A percentile compares a stretch with the other conserved stretches of the same genome.
Evolutionary conservation across 2,329 filamentous ascomycete genomes (phyloP).

Genomic region (Xylaria hypoxylon): DNA sequence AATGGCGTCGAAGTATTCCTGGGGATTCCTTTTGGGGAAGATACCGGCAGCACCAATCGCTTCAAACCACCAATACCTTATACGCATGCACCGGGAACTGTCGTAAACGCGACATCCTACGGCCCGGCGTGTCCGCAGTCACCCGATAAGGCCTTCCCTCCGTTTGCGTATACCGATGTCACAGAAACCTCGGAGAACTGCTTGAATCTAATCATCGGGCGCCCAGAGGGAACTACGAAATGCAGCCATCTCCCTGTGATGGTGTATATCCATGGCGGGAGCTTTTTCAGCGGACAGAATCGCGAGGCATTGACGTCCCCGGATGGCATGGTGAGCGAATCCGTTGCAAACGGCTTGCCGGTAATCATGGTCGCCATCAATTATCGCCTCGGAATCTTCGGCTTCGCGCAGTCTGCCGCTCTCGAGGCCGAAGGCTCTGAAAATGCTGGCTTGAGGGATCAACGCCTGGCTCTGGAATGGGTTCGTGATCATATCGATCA

Average conservation of each 20-base stretch:
- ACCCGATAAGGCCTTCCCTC: conserved; percentile 47
- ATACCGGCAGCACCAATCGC: conserved; percentile 58
- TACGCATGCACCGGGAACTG: conserved; percentile 48
- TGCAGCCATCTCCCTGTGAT: conserved; percentile 52
- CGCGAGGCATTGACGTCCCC: conserved; percentile 53
- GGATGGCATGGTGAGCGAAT: conserved; percentile 60
- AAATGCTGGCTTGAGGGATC: conserved; percentile 62
- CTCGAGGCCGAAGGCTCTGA: conserved; percentile 49
- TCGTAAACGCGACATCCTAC: conserved; percentile 54
- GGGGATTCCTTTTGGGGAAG: conserved; percentile 60
- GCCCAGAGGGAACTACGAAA: conserved; percentile 47
- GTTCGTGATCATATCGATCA: conserved; percentile 59
- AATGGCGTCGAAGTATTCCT: conserved; percentile 61
- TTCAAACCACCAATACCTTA: conserved; percentile 59
- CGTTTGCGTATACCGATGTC: conserved; percentile 53
- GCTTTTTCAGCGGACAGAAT: conserved; percentile 51
- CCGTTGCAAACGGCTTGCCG: conserved; percentile 56
- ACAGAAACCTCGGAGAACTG: conserved; percentile 55
- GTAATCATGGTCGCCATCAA: conserved; percentile 54
- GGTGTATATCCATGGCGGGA: conserved; percentile 52
- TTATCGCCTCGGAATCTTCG: conserved; percentile 51
- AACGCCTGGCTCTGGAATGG: conserved; percentile 59
- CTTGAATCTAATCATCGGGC: conserved; percentile 52
- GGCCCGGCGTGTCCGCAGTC: conserved; percentile 60
- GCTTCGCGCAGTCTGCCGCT: conserved; percentile 49